Evolutionary conservation across 2,329 filamentous ascomycete genomes (phyloP), one percentile per base, ranked within the genome.

Genomic region (Rhinocladiella similis): DNA sequence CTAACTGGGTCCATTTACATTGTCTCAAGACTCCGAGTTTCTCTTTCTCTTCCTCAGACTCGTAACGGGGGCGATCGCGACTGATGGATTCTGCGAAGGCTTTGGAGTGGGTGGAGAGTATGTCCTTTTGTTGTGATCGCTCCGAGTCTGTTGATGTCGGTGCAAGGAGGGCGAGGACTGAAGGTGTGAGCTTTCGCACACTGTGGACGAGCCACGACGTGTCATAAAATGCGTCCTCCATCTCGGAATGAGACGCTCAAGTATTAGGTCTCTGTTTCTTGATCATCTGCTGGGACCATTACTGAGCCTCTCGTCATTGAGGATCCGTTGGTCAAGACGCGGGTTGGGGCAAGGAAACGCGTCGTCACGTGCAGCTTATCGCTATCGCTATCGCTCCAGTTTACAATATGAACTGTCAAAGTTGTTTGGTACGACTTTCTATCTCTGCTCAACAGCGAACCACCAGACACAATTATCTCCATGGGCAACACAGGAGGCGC

Each of bases 141-240:
- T 45, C 35, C 38, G 50, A 29, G 22, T 20, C 41, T 16, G 50
- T 53, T 9, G 42, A 39, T 22, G 47, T 53, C 14, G 50, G 29
- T 5, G 47, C 29, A 43, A 56, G 35, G 16, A 61, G 57, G 4
- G 47, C 22, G n/a, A 29, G 47, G 14, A 59, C 29, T 36, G 45
- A 33, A 10, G 53, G 20, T 1, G 47, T 56, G n/a, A 57, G 20
- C 13, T 29, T 20, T 2, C 49, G 47, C 10, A 62, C 52, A 45
- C 50, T 18, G 33, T 58, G 54, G 18, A 57, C 16, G 13, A 43
- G 54, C 52, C 54, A 63, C 1, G 58, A 57, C 18, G 60, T 59
- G 22, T 60, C 60, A 46, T 62, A 63, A 12, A 63, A 45, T 12
- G 20, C 13, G 46, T 60, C 52, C 13, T 63, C 56, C 59, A 62